Conservation (phyloP, 2,329 filamentous ascomycete species). For the Calonectria pseudoreteaudii region DNA sequence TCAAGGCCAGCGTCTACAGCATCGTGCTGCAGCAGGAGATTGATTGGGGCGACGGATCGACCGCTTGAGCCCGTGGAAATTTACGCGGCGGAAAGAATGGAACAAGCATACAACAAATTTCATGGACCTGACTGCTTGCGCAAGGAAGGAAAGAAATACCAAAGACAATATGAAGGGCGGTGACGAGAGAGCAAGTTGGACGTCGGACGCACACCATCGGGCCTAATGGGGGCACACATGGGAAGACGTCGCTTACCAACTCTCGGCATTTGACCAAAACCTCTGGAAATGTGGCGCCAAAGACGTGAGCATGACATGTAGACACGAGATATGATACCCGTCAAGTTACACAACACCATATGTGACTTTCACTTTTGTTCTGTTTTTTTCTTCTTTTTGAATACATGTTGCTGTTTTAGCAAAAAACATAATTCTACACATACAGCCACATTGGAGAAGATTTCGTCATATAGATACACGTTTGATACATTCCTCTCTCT, state of each 20-base stretch:
- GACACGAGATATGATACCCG: conserved; percentile 34
- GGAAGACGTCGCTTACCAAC: background rate
- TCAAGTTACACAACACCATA: conserved; percentile 6
- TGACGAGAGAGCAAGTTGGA: background rate
- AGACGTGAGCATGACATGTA: background rate
- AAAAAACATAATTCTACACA: conserved; percentile 31
- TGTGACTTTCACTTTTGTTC: background rate
- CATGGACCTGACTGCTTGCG: background rate
- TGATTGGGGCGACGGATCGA: conserved; percentile 71
- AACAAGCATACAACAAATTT: background rate
- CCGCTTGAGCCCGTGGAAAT: conserved; percentile 45
- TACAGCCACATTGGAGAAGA: conserved; percentile 26
- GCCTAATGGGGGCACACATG: background rate
- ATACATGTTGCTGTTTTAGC: conserved; percentile 16
- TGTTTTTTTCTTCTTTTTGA: background rate
- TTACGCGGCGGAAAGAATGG: background rate
- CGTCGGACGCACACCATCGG: background rate
- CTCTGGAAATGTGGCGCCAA: background rate
- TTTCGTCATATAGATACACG: conserved; percentile 40
- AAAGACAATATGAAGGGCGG: background rate
- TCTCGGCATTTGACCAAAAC: background rate
- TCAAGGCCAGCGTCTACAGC: conserved; percentile 98
- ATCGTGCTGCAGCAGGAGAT: conserved; percentile 99
- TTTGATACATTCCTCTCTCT: conserved; percentile 20
- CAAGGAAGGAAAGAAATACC: background rate